A percentile compares a stretch with the other conserved stretches of the same genome.
phyloP scores from a whole-genome alignment of 768 basidiomycete genomes.

The Russula sp. region DNA sequence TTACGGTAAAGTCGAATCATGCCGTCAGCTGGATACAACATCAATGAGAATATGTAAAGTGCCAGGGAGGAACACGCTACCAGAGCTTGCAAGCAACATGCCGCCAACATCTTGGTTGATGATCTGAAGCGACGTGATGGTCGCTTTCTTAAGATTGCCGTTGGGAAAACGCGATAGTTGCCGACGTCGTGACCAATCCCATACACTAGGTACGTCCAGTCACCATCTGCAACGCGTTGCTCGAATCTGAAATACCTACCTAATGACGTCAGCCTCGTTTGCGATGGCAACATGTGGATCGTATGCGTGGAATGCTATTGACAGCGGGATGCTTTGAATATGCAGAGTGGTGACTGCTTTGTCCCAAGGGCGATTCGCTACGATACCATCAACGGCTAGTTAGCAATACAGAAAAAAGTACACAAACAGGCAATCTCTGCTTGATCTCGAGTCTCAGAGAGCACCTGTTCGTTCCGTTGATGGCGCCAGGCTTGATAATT shows the following conservation, averaged over 20 bases:
- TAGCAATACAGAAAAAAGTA: neutral
- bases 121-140: conserved; percentile 83
- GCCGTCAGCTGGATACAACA: conserved; percentile 67
- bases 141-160: conserved; percentile 76
- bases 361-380: conserved; percentile 71
- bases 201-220: conserved; percentile 56
- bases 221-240: conserved; percentile 17
- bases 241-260: conserved; percentile 45
- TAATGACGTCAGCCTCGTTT: conserved; percentile 83
- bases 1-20: conserved; percentile 89
- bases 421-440: conserved; percentile 70
- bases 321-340: conserved; percentile 57
- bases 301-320: conserved; percentile 87
- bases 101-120: conserved; percentile 96
- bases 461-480: conserved; percentile 80
- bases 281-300: conserved; percentile 85
- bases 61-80: conserved; percentile 40
- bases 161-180: conserved; percentile 84
- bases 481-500: conserved; percentile 96
- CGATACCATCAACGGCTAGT: conserved; percentile 17
- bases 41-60: conserved; percentile 6
- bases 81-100: conserved; percentile 81
- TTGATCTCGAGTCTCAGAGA: conserved; percentile 64
- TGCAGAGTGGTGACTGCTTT: conserved; percentile 64
- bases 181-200: conserved; percentile 87